These are phyloP conservation scores for Smittium culicis DNA, from an alignment of 371 early-diverging fungal genomes.

Conservation along the genomic window DNA sequence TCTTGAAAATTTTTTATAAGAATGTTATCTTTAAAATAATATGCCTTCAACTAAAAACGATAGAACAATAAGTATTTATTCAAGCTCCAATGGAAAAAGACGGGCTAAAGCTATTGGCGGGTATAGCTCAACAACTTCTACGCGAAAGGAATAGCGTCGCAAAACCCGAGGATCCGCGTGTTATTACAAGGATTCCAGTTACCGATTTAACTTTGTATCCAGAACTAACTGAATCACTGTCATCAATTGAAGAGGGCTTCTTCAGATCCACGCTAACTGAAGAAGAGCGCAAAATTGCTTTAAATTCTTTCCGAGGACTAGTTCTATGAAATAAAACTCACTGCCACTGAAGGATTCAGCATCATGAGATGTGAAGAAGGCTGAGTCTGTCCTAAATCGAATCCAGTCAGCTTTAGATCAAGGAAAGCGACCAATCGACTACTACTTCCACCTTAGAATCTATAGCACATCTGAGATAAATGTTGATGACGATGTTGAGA, in stretches of 20 bases:
- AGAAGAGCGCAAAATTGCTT: neutral
- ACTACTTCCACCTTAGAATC: neutral
- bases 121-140: neutral
- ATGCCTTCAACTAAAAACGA: neutral
- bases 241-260: neutral
- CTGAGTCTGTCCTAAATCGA: neutral
- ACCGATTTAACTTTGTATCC: neutral
- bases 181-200: neutral
- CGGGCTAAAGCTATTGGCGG: neutral
- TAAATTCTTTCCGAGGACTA: neutral
- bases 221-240: neutral
- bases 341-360: neutral
- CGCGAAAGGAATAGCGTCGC: neutral
- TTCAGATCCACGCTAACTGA: neutral
- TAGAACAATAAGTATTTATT: neutral
- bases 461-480: neutral
- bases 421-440: neutral
- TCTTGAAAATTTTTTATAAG: neutral
- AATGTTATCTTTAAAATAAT: neutral
- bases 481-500: neutral
- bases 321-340: neutral
- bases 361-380: neutral
- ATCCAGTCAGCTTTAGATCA: neutral
- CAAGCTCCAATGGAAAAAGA: neutral
- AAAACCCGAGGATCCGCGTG: neutral